phyloP scores from a whole-genome alignment of 345 rosid genomes.

The Populus deltoides region DNA sequence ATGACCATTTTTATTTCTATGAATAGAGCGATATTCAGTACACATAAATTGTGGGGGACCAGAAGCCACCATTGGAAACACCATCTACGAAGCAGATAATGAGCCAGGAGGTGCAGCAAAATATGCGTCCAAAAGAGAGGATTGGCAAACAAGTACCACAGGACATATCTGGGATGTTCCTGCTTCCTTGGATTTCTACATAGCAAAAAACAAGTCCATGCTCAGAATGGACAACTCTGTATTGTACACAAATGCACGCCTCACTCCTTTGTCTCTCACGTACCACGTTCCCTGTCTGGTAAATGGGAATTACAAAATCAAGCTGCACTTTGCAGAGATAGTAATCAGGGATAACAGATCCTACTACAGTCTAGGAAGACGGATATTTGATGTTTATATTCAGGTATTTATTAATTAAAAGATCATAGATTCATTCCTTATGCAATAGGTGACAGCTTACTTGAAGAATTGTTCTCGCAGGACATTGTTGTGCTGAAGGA shows the following conservation, averaged over 20 bases:
- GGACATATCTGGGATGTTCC: conserved; percentile 8
- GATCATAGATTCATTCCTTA: neutral
- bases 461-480: conserved; percentile 6
- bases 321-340: conserved; percentile 58
- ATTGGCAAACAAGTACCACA: conserved; percentile 11
- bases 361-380: conserved; percentile 53
- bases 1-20: neutral
- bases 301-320: conserved; percentile 50
- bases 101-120: conserved; percentile 3
- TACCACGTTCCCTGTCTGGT: conserved; percentile 4
- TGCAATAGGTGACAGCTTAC: no score
- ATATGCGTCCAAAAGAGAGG: neutral
- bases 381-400: conserved; percentile 54
- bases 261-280: conserved; percentile 11
- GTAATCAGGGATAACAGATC: conserved; percentile 43
- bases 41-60: conserved; percentile 19
- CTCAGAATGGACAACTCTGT: neutral
- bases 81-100: neutral
- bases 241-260: conserved; percentile 12
- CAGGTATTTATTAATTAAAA: conserved; percentile 34
- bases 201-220: neutral
- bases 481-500: conserved; percentile 14
- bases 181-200: neutral
- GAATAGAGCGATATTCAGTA: neutral
- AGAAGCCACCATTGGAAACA: neutral